Conservation (phyloP, 1,139 yeast species). For the Taphrina pruni region DNA sequence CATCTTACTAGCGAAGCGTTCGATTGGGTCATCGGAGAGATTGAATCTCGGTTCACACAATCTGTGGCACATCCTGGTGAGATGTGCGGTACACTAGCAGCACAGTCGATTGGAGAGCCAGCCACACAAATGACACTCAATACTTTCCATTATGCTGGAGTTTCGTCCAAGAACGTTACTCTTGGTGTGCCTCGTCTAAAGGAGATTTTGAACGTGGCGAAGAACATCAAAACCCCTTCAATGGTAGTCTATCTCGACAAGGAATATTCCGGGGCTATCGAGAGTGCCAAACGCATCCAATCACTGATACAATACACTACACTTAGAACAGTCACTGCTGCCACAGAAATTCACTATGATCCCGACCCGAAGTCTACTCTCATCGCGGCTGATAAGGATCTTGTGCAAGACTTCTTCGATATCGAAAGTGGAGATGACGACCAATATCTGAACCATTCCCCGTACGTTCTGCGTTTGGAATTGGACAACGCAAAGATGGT, state of each 20-base stretch:
- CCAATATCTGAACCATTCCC: constrained; percentile 94
- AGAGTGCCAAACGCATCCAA: constrained; percentile 91
- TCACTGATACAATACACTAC: constrained; percentile 97
- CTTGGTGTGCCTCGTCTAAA: constrained; percentile 99
- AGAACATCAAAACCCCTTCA: constrained; percentile 98
- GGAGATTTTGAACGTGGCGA: constrained; percentile 98
- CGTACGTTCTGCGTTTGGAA: constrained; percentile 96
- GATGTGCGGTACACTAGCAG: constrained; percentile 99
- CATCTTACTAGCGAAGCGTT: constrained; percentile 83
- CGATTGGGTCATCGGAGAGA: constrained; percentile 94
- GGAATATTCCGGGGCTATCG: constrained; percentile 84
- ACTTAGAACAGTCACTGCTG: constrained; percentile 91
- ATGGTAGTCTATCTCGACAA: constrained; percentile 85
- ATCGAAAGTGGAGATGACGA: constrained; percentile 85
- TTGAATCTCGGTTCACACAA: constrained; percentile 90
- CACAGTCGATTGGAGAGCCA: constrained; percentile 99
- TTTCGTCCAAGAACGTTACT: constrained; percentile 97
- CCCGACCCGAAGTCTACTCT: constrained; percentile 97
- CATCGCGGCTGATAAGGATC: constrained; percentile 94
- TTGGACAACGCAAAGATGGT: constrained; percentile 98
- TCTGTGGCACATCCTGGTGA: constrained; percentile 98
- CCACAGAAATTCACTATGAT: constrained; percentile 95
- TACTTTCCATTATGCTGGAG: constrained; percentile 99
- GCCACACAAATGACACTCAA: constrained; percentile 99
- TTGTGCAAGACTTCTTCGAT: constrained; percentile 95